Base-by-base conservation (phyloP, 2,329 filamentous ascomycete genomes). In the Elsinoe arachidis region DNA sequence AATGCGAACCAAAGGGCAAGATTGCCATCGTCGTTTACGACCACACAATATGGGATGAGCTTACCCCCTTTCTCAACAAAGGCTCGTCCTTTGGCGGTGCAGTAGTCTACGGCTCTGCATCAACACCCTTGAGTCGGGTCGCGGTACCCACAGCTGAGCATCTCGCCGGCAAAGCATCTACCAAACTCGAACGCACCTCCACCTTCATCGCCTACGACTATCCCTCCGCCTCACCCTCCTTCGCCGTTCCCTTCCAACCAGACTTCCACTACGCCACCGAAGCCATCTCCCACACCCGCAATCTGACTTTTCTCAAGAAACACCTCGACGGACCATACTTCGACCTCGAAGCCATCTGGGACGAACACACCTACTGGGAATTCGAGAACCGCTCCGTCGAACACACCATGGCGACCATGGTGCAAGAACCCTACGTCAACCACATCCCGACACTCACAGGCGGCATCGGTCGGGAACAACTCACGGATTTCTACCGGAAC, bases 371-470 rank as follows among this genome's bases (percentile, higher is more conserved):
- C 0, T 77, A 78, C 43, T 86, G 80, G 63, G 86, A 90, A 66
- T 91, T 91, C 67, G 81, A 70, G 1, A 81, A 84, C 57, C 78
- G 86, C 10, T 81, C 81, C 1, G 86, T 89, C 0, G 82, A 82
- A 60, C 80, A 82, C 61, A 91, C 87, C 0, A 90, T 91, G 87
- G 77, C 76, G n/a, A 90, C 87, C 0, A 90, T 91, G 87, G 86
- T 90, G 1, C 77, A 84, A 49, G 82, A 89, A 67, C 87, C 87
- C 1, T 90, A 90, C 64, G 87, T 91, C 1, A 90, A 90, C 66
- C 85, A 90, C 66, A 76, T 90, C 1, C 84, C 86, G 0, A 89
- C 86, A 0, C 76, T 84, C 64, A 74, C 78, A 0, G 87, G 87
- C 1, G 88, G 87, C 0, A 78, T 90, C 34, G 87, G 87, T 0